Evolutionary conservation across 305 asterid species (phyloP).

Genomic region (Fraxinus latifolia): DNA sequence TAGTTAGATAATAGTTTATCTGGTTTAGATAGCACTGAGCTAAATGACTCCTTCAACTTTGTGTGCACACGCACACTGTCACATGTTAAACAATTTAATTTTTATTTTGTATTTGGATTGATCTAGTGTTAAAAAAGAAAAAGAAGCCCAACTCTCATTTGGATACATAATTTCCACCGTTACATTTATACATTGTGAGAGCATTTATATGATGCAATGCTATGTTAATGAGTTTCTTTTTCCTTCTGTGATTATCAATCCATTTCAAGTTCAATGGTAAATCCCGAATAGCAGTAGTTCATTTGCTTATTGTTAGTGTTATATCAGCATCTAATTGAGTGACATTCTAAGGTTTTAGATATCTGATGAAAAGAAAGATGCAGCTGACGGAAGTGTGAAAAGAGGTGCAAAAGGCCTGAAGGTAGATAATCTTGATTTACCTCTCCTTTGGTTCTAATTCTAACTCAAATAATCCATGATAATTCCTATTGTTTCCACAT

Average conservation of each 20-base stretch:
- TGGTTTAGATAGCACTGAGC: conserved; percentile 7
- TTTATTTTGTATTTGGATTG: neutral
- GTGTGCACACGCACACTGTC: neutral
- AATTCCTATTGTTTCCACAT: conserved; percentile 1
- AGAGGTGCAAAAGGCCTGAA: neutral
- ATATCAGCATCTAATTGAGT: conserved; percentile 8
- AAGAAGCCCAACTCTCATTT: neutral
- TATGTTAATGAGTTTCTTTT: neutral
- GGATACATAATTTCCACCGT: neutral
- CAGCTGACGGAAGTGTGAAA: conserved; percentile 10
- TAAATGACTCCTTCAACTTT: neutral
- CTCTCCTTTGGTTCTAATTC: neutral
- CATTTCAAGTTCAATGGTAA: conserved; percentile 7
- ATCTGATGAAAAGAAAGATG: conserved; percentile 20
- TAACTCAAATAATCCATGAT: neutral
- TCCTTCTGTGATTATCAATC: neutral
- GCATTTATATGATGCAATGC: neutral
- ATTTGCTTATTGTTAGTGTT: neutral
- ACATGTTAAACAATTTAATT: neutral
- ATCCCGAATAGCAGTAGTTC: neutral
- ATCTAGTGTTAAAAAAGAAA: neutral
- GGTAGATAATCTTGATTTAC: conserved; percentile 17
- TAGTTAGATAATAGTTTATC: neutral
- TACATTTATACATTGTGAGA: neutral
- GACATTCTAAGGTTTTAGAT: conserved; percentile 14